A percentile compares a stretch with the other conserved stretches of the same genome.
phyloP scores from a whole-genome alignment of 2,329 filamentous ascomycete genomes.

The Ramularia endophylla region DNA sequence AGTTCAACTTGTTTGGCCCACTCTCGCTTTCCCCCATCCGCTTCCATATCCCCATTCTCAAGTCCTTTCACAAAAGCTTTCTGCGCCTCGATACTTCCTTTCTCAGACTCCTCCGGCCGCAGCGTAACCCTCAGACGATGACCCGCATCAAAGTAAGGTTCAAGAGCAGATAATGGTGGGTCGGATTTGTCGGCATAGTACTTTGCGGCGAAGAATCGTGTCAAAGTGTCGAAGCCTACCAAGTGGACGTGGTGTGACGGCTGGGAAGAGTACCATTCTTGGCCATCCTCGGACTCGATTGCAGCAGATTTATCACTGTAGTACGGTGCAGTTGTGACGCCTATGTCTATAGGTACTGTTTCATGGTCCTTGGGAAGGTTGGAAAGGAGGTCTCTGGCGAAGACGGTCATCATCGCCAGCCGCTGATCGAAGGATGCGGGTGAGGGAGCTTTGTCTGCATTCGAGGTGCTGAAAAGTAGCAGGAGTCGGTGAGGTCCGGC shows the following conservation, averaged over 20 bases:
- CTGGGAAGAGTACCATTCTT: conserved; percentile 29
- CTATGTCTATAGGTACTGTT: conserved; percentile 55
- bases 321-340: conserved; percentile 64
- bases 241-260: conserved; percentile 57
- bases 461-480: conserved; percentile 57
- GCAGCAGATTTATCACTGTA: conserved; percentile 66
- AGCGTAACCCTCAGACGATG: conserved; percentile 60
- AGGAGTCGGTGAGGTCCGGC: conserved; percentile 44
- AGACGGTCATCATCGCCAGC: conserved; percentile 64
- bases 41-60: conserved; percentile 40
- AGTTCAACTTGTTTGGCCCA: conserved; percentile 60
- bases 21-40: conserved; percentile 48
- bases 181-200: conserved; percentile 58
- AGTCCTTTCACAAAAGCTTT: conserved; percentile 49
- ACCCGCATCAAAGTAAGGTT: conserved; percentile 55
- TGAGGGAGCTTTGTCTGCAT: conserved; percentile 60
- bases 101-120: conserved; percentile 52
- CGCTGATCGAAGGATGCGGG: conserved; percentile 63
- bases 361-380: conserved; percentile 6
- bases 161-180: conserved; percentile 49
- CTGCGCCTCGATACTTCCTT: conserved; percentile 54
- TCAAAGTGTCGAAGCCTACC: conserved; percentile 69
- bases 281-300: conserved; percentile 41
- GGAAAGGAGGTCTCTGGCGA: conserved; percentile 52
- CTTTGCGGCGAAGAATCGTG: conserved; percentile 64